Evolutionary conservation across 192 early-diverging fungal genomes (phyloP).

Genomic region (Geranomyces variabilis): DNA sequence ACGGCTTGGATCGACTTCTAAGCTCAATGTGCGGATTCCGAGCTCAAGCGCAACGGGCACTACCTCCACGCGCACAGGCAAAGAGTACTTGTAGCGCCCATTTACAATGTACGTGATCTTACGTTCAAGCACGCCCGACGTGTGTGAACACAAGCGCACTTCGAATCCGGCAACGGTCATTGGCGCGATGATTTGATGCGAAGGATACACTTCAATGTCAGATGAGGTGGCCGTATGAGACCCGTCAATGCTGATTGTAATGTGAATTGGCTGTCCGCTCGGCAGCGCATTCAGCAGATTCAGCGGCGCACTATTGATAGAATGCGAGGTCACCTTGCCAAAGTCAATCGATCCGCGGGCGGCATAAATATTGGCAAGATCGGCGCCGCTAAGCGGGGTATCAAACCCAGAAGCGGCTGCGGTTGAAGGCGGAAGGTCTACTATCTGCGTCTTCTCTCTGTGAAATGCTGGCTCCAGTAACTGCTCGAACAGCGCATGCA

Average conservation of each 20-base stretch:
- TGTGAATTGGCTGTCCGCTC: slow-evolving; percentile 35
- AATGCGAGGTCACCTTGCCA: slow-evolving; percentile 49
- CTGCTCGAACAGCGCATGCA: slow-evolving; percentile 31
- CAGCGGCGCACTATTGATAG: slow-evolving; percentile 35
- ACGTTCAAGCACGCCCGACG: slow-evolving; percentile 22
- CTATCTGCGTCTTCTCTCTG: not conserved
- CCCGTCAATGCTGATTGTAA: slow-evolving; percentile 26
- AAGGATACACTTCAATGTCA: slow-evolving; percentile 30
- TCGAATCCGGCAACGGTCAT: slow-evolving; percentile 44
- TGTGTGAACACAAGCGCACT: slow-evolving; percentile 34
- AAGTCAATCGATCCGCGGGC: slow-evolving; percentile 40
- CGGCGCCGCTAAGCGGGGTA: slow-evolving; percentile 30
- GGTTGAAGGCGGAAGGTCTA: slow-evolving; percentile 8
- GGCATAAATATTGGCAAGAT: slow-evolving; percentile 47
- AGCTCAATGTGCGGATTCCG: slow-evolving; percentile 17
- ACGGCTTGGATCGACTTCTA: slow-evolving; percentile 12
- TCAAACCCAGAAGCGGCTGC: slow-evolving; percentile 21
- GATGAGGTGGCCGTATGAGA: not conserved
- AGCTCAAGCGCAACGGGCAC: slow-evolving; percentile 37
- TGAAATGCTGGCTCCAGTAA: slow-evolving; percentile 15
- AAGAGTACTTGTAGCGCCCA: slow-evolving; percentile 53
- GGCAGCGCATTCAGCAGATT: slow-evolving; percentile 51
- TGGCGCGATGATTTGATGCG: slow-evolving; percentile 32
- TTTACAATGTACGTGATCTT: slow-evolving; percentile 54
- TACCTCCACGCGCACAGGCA: slow-evolving; percentile 41